Percentiles rank a stretch among this genome's conserved stretches.
Conservation (phyloP, 352 stramenopile species). For the Halophytophthora batemanensis region DNA sequence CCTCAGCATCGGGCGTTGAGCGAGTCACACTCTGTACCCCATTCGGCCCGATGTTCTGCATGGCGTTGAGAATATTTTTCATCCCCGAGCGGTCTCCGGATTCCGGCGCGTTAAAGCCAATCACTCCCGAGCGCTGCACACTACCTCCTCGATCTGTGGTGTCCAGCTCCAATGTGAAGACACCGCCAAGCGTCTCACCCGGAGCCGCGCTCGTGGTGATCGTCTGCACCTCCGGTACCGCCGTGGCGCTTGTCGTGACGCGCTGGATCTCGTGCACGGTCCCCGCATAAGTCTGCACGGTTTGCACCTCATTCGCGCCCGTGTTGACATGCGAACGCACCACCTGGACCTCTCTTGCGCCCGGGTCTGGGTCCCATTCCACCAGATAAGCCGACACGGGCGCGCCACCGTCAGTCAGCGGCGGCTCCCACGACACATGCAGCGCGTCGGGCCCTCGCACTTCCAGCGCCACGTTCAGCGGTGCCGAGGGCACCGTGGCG, state of each 20-base stretch:
- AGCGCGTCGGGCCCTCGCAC: slow-evolving; percentile 74
- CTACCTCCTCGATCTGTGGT: slow-evolving; percentile 83
- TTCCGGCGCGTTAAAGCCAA: slow-evolving; percentile 76
- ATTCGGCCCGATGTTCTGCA: slow-evolving; percentile 65
- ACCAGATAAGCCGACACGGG: slow-evolving; percentile 79
- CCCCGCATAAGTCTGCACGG: slow-evolving; percentile 78
- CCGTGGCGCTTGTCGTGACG: slow-evolving; percentile 71
- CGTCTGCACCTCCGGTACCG: slow-evolving; percentile 65
- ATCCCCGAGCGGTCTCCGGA: slow-evolving; percentile 50
- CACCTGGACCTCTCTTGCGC: slow-evolving; percentile 86
- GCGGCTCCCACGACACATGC: slow-evolving; percentile 69
- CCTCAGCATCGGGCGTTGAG: slow-evolving; percentile 66
- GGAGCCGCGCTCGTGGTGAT: slow-evolving; percentile 85
- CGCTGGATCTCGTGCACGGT: slow-evolving; percentile 90
- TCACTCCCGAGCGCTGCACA: slow-evolving; percentile 90
- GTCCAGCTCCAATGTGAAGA: slow-evolving; percentile 92
- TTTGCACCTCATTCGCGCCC: slow-evolving; percentile 93
- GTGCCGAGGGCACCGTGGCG: slow-evolving; percentile 36
- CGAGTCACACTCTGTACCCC: slow-evolving; percentile 63
- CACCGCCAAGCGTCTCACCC: slow-evolving; percentile 79
- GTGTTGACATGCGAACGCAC: slow-evolving; percentile 79
- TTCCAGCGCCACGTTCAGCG: slow-evolving; percentile 61
- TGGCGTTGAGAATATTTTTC: slow-evolving; percentile 72
- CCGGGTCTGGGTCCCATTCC: slow-evolving; percentile 91
- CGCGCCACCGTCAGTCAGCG: slow-evolving; percentile 65